These are phyloP conservation scores for Polyporus arcularius DNA, from an alignment of 768 basidiomycete genomes.

Conservation along the genomic window DNA sequence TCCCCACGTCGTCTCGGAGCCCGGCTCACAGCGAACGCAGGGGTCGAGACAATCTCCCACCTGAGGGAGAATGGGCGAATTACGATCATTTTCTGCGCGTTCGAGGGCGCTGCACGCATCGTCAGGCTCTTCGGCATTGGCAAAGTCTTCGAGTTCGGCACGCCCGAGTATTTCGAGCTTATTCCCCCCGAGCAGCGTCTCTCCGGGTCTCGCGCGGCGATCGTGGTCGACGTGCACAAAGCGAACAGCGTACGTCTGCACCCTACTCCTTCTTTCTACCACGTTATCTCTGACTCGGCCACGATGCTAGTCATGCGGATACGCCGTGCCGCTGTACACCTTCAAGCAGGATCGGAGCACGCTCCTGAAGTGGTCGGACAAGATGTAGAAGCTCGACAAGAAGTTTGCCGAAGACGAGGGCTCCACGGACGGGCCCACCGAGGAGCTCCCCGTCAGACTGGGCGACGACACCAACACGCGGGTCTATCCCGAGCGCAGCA, in stretches of 20 bases:
- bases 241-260: slow-evolving; percentile 44
- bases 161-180: slow-evolving; percentile 55
- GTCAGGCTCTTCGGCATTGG: slow-evolving; percentile 59
- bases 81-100: slow-evolving; percentile 54
- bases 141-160: slow-evolving; percentile 61
- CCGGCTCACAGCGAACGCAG: slow-evolving; percentile 29
- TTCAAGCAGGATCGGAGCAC: slow-evolving; percentile 57
- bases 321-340: slow-evolving; percentile 58
- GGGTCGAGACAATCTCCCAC: slow-evolving; percentile 59
- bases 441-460: too few species aligned
- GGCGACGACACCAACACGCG: slow-evolving; percentile 18
- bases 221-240: slow-evolving; percentile 60
- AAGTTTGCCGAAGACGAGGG: slow-evolving; percentile 12
- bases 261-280: not conserved
- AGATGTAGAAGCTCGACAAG: slow-evolving; percentile 46
- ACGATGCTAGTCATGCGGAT: slow-evolving; percentile 61
- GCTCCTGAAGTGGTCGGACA: slow-evolving; percentile 46
- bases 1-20: not conserved
- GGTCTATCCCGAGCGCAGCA: slow-evolving; percentile 34
- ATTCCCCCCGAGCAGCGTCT: slow-evolving; percentile 47
- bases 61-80: slow-evolving; percentile 53
- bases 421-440: not conserved
- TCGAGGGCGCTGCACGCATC: slow-evolving; percentile 59
- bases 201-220: slow-evolving; percentile 59
- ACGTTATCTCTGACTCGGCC: not conserved